Conservation (phyloP, 495 filamentous ascomycete species). For the Aspergillus asperescens region DNA sequence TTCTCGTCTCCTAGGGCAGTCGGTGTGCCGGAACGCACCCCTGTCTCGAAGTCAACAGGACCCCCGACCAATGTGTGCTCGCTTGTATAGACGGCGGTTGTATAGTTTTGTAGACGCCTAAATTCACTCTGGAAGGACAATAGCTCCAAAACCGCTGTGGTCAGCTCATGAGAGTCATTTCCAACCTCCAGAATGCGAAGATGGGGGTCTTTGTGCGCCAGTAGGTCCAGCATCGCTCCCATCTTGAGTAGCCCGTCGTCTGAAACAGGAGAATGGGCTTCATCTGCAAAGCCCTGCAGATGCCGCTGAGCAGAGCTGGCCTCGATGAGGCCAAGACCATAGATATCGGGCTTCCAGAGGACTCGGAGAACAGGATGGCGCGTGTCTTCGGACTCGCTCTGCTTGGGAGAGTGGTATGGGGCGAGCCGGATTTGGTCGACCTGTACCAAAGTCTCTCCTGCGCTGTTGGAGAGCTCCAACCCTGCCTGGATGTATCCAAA, state of each 20-base stretch:
- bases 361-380: conserved; percentile 22
- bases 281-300: neutral
- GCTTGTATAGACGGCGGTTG: neutral
- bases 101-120: neutral
- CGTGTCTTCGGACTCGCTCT: neutral
- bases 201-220: neutral
- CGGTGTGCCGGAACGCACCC: neutral
- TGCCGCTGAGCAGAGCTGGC: neutral
- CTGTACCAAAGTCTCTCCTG: neutral
- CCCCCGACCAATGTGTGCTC: neutral
- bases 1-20: neutral
- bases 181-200: neutral
- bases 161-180: neutral
- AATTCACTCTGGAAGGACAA: neutral
- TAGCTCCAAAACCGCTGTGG: neutral
- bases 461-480: neutral
- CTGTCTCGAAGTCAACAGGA: neutral
- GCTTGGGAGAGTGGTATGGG: neutral
- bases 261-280: neutral
- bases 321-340: neutral
- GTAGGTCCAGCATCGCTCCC: neutral
- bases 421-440: neutral
- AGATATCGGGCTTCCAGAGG: conserved; percentile 35
- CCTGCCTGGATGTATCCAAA: neutral
- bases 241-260: conserved; percentile 1